Conservation (phyloP, 2,329 filamentous ascomycete genomes). For the Penicillium sp. region DNA sequence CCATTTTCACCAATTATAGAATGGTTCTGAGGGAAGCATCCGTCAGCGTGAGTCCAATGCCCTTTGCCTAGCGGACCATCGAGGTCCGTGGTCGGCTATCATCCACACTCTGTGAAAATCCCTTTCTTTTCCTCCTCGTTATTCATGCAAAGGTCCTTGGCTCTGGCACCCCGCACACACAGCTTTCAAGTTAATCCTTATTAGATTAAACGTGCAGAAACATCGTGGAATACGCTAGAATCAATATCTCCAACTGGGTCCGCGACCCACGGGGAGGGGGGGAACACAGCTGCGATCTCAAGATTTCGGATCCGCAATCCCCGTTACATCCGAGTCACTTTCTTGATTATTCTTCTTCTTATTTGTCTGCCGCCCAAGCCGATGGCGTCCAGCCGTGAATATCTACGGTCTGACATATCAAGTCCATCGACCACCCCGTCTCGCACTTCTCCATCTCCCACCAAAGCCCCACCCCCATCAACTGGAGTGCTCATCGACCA, state of each 20-base stretch:
- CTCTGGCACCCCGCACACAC: no score
- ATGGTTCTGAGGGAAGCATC: neutral
- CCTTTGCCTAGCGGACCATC: neutral
- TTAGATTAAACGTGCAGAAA: no score
- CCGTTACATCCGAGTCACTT: conserved; percentile 34
- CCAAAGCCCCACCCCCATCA: conserved; percentile 23
- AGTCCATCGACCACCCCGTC: conserved; percentile 15
- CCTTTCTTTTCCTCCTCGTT: neutral
- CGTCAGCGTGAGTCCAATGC: neutral
- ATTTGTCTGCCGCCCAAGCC: conserved; percentile 20
- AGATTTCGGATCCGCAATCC: conserved; percentile 17
- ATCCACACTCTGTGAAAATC: neutral
- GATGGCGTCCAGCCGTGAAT: conserved; percentile 24
- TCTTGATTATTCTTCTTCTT: conserved; percentile 14
- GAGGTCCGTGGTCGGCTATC: neutral
- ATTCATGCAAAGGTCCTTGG: neutral
- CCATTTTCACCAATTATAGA: neutral
- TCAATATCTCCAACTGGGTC: neutral
- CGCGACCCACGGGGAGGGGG: conserved; percentile 8
- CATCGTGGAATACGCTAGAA: conserved; percentile 9
- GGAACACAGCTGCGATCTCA: conserved; percentile 1
- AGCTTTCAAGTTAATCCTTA: no score
- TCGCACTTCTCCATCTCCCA: conserved; percentile 24
- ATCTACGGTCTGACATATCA: conserved; percentile 19
- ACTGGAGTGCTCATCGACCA: conserved; percentile 46